Evolutionary conservation across 2,329 filamentous ascomycete species (phyloP), one percentile per base, ranked within the genome.

Genomic region (Paecilomyces niveus): DNA sequence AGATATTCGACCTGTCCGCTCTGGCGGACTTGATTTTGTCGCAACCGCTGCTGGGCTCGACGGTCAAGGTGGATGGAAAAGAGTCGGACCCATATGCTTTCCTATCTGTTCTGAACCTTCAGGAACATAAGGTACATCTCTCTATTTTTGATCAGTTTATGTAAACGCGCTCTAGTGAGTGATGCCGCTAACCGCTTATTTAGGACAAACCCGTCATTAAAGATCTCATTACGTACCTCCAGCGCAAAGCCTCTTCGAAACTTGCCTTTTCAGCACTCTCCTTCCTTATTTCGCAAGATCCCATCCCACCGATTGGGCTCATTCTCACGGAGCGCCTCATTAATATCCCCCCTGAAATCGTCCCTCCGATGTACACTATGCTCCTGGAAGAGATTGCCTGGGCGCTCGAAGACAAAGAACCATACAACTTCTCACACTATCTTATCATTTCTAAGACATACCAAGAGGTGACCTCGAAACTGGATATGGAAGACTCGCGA

Each of bases 41-140:
- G 54, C 93, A 99, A 74, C 87, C 90, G 9, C 85, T 89, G 21
- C 86, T 99, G 53, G 94, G 94, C 57, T 96, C 92, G 10, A 97
- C 93, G 0, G 91, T 97, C 65, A 99, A 99, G 77, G 90, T 94
- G n/a, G 93, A 97, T 67, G 92, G 92, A 67, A 92, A 94, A 70
- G 91, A 92, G 68, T 90, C 86, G 53, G 94, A 97, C 70, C 89
- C 94, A 1, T 97, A 94, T 75, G 92, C 93, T 10, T 90, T 99
- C 74, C 80, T 97, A 62, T 96, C 92, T 0, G 89, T 91, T 7
- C 77, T 99, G 59, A 97, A 96, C 71, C 78, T 94, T 54, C 81
- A 86, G 57, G 86, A 90, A 69, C 92, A 96, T 75, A 83, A 78
- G 65, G 82, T 83, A 72, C 22, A 18, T 50, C 26, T 29, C 4